Conservation (phyloP, 768 basidiomycete species). For the Pisolithus microcarpus region DNA sequence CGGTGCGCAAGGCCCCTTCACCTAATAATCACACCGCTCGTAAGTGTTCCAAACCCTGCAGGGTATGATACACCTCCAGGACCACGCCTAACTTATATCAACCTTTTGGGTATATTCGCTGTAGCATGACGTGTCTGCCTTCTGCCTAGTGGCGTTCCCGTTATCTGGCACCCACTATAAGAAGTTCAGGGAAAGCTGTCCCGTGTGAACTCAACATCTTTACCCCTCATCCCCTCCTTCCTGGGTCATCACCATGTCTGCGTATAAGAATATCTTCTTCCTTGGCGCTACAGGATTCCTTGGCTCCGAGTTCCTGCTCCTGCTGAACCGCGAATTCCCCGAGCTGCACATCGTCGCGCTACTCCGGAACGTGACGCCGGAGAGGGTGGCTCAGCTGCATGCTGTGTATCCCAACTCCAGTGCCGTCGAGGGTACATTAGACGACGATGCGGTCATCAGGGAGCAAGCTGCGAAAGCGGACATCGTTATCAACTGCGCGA, state of each 20-base stretch:
- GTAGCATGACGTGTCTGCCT: no score
- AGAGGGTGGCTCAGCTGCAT: conserved; percentile 25
- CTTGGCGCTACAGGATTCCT: conserved; percentile 41
- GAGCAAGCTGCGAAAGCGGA: conserved; percentile 30
- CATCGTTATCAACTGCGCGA: conserved; percentile 36
- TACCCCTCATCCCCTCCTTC: background rate
- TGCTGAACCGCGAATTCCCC: conserved; percentile 28
- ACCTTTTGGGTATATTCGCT: no score
- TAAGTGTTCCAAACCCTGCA: no score
- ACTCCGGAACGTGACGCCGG: conserved; percentile 27
- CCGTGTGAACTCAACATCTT: no score
- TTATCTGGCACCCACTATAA: no score
- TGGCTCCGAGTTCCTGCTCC: conserved; percentile 33
- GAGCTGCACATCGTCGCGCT: conserved; percentile 30
- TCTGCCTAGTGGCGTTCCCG: no score
- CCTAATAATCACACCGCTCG: no score
- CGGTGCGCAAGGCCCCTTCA: no score
- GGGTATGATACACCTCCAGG: no score
- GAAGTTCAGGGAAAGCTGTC: no score
- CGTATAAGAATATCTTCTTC: conserved; percentile 28
- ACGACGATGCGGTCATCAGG: conserved; percentile 30
- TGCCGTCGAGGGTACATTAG: conserved; percentile 33
- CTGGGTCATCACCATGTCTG: conserved; percentile 6
- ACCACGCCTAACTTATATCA: no score
- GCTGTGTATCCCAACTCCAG: conserved; percentile 28